Evolutionary conservation across 164 flowering plant species (phyloP).

Genomic region (Magnolia sinica): DNA sequence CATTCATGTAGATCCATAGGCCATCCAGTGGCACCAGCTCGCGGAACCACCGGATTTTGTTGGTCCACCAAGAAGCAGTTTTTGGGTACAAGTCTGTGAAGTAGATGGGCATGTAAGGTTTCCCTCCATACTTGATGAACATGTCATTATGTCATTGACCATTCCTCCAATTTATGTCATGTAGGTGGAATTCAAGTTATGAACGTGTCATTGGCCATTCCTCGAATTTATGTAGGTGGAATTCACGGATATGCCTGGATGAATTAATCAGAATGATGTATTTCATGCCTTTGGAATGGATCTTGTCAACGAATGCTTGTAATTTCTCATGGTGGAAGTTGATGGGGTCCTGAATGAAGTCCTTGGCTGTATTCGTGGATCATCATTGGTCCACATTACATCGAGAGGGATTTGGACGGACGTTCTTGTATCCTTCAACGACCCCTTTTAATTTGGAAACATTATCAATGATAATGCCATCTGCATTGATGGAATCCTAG

Average conservation of each 20-base stretch:
- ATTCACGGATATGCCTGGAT: slow-evolving; percentile 84
- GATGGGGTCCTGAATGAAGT: slow-evolving; percentile 74
- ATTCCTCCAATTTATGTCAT: no score
- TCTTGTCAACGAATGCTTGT: slow-evolving; percentile 53
- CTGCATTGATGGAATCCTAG: slow-evolving; percentile 90
- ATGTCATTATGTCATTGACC: slow-evolving; percentile 53
- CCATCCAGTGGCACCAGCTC: slow-evolving; percentile 89
- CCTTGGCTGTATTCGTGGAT: slow-evolving; percentile 90
- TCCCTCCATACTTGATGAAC: slow-evolving; percentile 73
- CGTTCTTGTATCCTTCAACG: slow-evolving; percentile 74
- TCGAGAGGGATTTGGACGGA: slow-evolving; percentile 77
- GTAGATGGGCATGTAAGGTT: slow-evolving; percentile 70
- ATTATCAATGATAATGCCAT: slow-evolving; percentile 78
- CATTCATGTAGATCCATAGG: slow-evolving; percentile 98
- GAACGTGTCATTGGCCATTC: slow-evolving; percentile 65
- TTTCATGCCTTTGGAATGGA: slow-evolving; percentile 71
- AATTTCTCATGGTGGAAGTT: slow-evolving; percentile 68
- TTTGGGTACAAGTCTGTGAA: slow-evolving; percentile 92
- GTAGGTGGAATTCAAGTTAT: slow-evolving; percentile 19
- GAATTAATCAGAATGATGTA: slow-evolving; percentile 65
- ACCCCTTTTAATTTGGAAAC: slow-evolving; percentile 77
- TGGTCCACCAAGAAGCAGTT: slow-evolving; percentile 75
- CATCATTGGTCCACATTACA: slow-evolving; percentile 93
- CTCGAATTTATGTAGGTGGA: slow-evolving; percentile 65
- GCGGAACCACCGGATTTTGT: slow-evolving; percentile 70